Evolutionary conservation across 164 flowering plant species (phyloP).

Genomic region (Stephania yunnanensis): DNA sequence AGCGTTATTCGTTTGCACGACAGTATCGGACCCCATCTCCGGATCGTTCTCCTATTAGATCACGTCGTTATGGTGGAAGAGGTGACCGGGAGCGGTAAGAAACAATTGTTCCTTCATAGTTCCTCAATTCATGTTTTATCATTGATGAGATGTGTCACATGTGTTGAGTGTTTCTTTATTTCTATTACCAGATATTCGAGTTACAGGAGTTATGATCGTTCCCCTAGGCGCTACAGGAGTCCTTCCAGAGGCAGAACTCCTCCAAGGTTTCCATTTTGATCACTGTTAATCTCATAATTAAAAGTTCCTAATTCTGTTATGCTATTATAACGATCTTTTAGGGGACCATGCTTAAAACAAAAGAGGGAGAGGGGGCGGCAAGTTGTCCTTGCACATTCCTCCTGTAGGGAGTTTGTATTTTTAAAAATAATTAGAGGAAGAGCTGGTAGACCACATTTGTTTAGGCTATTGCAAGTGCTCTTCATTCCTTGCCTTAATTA

Average conservation of each 20-base stretch:
- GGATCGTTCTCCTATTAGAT: conserved; percentile 76
- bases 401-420: too few relatives aligned
- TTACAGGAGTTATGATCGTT: conserved; percentile 64
- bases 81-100: conserved; percentile 67
- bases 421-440: too few relatives aligned
- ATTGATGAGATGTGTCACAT: neutral
- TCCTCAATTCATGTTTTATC: neutral
- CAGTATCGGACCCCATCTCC: conserved; percentile 90
- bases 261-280: conserved; percentile 42
- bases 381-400: too few relatives aligned
- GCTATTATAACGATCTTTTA: neutral
- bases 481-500: too few relatives aligned
- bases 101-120: neutral
- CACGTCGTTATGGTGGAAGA: conserved; percentile 69
- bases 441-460: too few relatives aligned
- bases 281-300: neutral
- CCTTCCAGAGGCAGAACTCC: conserved; percentile 87
- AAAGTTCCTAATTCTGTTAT: neutral
- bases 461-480: too few relatives aligned
- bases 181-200: conserved; percentile 44
- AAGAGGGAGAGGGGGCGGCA: neutral
- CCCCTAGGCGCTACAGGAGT: conserved; percentile 86
- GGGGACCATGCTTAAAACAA: neutral
- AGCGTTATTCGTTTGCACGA: conserved; percentile 83
- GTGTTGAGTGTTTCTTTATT: neutral